Conservation (phyloP, 1,139 yeast genomes). For the Debaryomyces udenii region DNA sequence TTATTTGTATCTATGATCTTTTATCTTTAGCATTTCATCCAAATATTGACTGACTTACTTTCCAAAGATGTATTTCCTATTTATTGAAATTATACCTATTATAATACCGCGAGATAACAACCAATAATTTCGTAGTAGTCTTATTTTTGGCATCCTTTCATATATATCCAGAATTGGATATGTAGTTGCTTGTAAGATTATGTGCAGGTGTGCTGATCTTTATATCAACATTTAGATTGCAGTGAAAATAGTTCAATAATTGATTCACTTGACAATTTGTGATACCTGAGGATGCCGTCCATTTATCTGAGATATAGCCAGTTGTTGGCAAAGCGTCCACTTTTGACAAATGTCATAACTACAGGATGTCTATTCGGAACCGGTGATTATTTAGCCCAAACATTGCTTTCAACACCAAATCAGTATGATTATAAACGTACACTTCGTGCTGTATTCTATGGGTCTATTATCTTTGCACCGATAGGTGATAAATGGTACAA, state of each 20-base stretch:
- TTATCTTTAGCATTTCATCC: too few species aligned
- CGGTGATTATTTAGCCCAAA: conserved; percentile 47
- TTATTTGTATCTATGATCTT: too few species aligned
- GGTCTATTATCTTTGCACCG: conserved; percentile 46
- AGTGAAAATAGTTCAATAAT: neutral
- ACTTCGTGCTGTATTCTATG: conserved; percentile 38
- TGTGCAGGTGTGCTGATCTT: too few species aligned
- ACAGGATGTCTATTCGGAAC: conserved; percentile 46
- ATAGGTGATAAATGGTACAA: conserved; percentile 47
- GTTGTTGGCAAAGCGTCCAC: conserved; percentile 34
- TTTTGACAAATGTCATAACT: conserved; percentile 40
- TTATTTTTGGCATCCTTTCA: too few species aligned
- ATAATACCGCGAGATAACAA: too few species aligned
- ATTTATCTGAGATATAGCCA: conserved; percentile 27
- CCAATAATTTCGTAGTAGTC: too few species aligned
- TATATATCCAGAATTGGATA: too few species aligned
- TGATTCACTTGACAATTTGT: neutral
- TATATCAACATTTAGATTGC: too few species aligned
- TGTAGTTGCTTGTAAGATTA: too few species aligned
- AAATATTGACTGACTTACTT: too few species aligned
- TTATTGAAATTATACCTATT: too few species aligned
- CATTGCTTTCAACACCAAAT: conserved; percentile 23
- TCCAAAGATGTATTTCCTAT: too few species aligned
- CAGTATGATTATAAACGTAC: conserved; percentile 36
- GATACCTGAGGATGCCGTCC: conserved; percentile 1